A percentile compares a stretch with the other conserved stretches of the same genome.
Evolutionary conservation across 176 grass and related monocot species (phyloP).

Genomic region (Oryza brachyantha): DNA sequence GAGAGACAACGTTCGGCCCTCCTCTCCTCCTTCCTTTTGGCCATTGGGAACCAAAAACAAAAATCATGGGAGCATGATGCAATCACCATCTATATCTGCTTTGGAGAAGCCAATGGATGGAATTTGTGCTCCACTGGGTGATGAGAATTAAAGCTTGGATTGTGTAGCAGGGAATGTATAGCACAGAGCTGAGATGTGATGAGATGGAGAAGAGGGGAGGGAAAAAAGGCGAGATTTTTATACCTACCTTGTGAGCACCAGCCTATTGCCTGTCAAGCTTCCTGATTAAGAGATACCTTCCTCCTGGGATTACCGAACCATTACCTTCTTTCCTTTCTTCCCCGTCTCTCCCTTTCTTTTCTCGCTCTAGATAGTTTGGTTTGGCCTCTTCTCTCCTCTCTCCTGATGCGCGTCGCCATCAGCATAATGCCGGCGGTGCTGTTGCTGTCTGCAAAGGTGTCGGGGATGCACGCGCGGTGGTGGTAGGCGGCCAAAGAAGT

Average conservation of each 20-base stretch:
- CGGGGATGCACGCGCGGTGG: slow-evolving; percentile 3
- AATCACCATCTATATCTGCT: not conserved
- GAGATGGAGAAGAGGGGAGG: not conserved
- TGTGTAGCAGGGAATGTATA: too few species aligned
- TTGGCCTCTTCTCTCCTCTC: not conserved
- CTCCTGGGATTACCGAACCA: slow-evolving; percentile 33
- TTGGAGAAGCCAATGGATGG: not conserved
- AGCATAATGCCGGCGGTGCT: slow-evolving; percentile 34
- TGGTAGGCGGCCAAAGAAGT: slow-evolving; percentile 17
- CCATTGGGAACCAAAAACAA: slow-evolving; percentile 6
- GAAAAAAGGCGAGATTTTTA: not conserved
- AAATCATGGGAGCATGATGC: slow-evolving; percentile 15
- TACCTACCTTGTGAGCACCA: slow-evolving; percentile 35
- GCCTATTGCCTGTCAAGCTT: slow-evolving; percentile 43
- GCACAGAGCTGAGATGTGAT: not conserved
- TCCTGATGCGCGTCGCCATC: slow-evolving; percentile 43
- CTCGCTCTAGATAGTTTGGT: not conserved
- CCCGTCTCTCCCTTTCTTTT: not conserved
- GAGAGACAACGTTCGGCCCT: not conserved
- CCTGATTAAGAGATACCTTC: slow-evolving; percentile 50
- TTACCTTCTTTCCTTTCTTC: not conserved
- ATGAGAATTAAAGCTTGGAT: slow-evolving; percentile 6
- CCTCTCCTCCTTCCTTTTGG: not conserved
- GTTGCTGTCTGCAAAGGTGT: slow-evolving; percentile 19
- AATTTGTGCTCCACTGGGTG: slow-evolving; percentile 29